Conservation (phyloP, 306 rosid genomes). For the Quercus parvula region DNA sequence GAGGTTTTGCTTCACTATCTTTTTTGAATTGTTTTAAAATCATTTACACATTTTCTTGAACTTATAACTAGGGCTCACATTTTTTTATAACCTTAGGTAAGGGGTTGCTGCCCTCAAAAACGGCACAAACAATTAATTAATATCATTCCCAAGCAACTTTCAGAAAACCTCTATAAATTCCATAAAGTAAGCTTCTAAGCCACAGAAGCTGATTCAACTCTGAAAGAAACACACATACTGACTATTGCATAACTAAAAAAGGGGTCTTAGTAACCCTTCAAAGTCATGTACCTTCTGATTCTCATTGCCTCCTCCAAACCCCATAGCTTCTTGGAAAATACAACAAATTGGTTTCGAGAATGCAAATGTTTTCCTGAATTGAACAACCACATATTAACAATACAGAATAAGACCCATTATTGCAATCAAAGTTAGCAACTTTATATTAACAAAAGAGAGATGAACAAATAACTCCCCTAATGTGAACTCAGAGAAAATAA, state of each 20-base stretch:
- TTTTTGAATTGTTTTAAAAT: too few species aligned
- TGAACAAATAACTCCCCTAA: background rate
- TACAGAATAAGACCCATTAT: background rate
- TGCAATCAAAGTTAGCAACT: background rate
- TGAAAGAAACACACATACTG: background rate
- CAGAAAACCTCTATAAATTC: background rate
- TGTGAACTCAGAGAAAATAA: slow-evolving; percentile 1
- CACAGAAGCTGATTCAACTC: slow-evolving; percentile 1
- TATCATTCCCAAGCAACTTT: background rate
- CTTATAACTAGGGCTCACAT: too few species aligned
- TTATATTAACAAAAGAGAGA: background rate
- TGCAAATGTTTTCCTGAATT: slow-evolving; percentile 34
- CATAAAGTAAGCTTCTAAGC: background rate
- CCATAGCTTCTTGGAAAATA: slow-evolving; percentile 48
- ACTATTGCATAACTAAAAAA: background rate
- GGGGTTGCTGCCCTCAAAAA: background rate
- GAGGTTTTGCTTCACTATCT: too few species aligned
- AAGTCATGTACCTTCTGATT: slow-evolving; percentile 53
- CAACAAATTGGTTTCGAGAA: slow-evolving; percentile 39
- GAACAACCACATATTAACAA: background rate
- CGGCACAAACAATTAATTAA: background rate
- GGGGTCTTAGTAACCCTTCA: background rate
- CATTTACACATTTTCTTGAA: too few species aligned
- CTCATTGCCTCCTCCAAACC: slow-evolving; percentile 82
- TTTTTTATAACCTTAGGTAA: too few species aligned